Conservation (phyloP, 139 green algal genomes). For the Tetraselmis chui region DNA sequence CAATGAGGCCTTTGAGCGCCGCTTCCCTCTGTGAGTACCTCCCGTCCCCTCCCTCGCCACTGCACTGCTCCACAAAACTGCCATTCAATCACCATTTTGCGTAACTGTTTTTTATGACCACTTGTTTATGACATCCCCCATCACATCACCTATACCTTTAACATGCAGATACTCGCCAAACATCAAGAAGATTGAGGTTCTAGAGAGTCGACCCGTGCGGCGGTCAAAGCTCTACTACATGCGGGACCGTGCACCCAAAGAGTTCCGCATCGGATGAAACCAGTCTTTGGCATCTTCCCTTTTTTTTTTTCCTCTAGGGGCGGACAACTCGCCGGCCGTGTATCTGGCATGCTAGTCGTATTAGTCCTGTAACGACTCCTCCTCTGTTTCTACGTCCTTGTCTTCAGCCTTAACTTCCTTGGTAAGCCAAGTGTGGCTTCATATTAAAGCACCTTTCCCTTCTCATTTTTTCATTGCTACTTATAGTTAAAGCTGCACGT, state of each 20-base stretch:
- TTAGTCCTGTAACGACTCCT: background rate
- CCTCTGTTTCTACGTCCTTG: background rate
- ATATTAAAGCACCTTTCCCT: too few species aligned
- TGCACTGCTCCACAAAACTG: too few species aligned
- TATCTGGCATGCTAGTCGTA: background rate
- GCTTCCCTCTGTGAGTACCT: slow-evolving; percentile 42
- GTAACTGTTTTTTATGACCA: background rate
- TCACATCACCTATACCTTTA: too few species aligned
- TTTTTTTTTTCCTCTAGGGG: background rate
- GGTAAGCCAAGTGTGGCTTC: too few species aligned
- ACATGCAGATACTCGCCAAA: slow-evolving; percentile 50
- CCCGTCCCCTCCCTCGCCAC: too few species aligned
- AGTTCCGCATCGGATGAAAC: slow-evolving; percentile 16
- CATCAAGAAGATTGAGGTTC: slow-evolving; percentile 34
- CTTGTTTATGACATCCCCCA: too few species aligned
- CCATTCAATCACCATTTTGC: too few species aligned
- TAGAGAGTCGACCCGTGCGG: slow-evolving; percentile 22
- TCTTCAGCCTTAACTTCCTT: too few species aligned
- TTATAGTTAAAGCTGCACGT: background rate
- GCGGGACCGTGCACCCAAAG: slow-evolving; percentile 26
- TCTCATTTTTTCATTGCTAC: background rate
- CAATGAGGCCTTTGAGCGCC: slow-evolving; percentile 33
- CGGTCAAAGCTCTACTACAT: slow-evolving; percentile 58
- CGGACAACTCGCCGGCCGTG: background rate
- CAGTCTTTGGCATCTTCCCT: too few species aligned